Evolutionary conservation across 2,329 filamentous ascomycete species (phyloP).

Genomic region (Cytospora piceicola): DNA sequence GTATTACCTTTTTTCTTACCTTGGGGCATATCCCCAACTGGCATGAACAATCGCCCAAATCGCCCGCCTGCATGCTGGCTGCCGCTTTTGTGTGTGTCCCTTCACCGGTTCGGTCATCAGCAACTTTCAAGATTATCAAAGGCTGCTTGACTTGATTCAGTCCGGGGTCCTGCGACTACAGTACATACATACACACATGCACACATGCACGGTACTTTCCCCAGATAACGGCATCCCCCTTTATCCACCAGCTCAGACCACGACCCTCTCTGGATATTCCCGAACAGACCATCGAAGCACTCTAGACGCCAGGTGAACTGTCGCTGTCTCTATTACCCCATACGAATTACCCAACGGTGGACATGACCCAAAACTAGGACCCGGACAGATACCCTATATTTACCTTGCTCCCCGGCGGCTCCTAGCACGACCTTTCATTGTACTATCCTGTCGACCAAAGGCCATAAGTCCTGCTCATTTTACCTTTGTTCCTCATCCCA

Average conservation of each 20-base stretch:
- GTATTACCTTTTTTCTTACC: conserved; percentile 11
- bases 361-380: background rate
- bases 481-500: background rate
- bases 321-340: conserved; percentile 11
- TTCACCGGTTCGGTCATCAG: conserved; percentile 7
- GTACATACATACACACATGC: too few relatives aligned
- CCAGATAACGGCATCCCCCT: conserved; percentile 6
- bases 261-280: conserved; percentile 24
- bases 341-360: conserved; percentile 8
- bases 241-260: conserved; percentile 20
- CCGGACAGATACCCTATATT: background rate
- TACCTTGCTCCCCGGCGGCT: background rate
- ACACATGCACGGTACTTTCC: background rate
- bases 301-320: conserved; percentile 9
- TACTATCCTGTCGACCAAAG: background rate
- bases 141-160: conserved; percentile 11
- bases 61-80: conserved; percentile 11
- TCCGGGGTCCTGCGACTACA: conserved; percentile 13
- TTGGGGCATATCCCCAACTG: background rate
- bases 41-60: background rate
- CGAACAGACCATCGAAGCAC: conserved; percentile 23
- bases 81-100: conserved; percentile 7
- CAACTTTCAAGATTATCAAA: conserved; percentile 2
- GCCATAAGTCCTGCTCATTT: background rate
- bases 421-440: background rate